Conservation (phyloP, 495 filamentous ascomycete species). For the Aspergillus heteromorphus region DNA sequence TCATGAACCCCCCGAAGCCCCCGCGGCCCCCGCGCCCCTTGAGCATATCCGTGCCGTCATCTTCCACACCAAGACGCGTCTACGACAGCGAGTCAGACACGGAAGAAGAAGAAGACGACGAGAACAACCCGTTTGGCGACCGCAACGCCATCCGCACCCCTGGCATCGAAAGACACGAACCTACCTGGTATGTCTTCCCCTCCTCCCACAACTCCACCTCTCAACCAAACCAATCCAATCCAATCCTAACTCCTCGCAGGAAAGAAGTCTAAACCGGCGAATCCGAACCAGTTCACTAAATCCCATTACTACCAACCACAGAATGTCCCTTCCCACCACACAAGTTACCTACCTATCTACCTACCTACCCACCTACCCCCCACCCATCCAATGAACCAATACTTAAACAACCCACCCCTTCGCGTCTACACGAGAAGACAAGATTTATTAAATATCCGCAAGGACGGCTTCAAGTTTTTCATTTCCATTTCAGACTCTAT, state of each 20-base stretch:
- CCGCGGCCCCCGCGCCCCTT: conserved; percentile 32
- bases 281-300: neutral
- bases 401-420: neutral
- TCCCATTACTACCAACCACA: neutral
- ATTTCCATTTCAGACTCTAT: neutral
- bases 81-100: conserved; percentile 43
- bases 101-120: conserved; percentile 53
- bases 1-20: conserved; percentile 38
- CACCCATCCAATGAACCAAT: neutral
- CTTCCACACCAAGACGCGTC: conserved; percentile 16
- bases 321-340: neutral
- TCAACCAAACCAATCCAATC: neutral
- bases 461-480: neutral
- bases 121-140: conserved; percentile 76
- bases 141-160: conserved; percentile 65
- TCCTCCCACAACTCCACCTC: neutral
- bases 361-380: no score
- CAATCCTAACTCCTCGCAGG: conserved; percentile 3
- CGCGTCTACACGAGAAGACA: neutral
- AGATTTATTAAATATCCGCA: neutral
- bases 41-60: conserved; percentile 28
- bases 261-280: conserved; percentile 11
- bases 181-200: conserved; percentile 43
- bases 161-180: conserved; percentile 46
- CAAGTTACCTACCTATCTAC: neutral